phyloP scores from a whole-genome alignment of 2,329 filamentous ascomycete species.

The Incumbomyces lentus region DNA sequence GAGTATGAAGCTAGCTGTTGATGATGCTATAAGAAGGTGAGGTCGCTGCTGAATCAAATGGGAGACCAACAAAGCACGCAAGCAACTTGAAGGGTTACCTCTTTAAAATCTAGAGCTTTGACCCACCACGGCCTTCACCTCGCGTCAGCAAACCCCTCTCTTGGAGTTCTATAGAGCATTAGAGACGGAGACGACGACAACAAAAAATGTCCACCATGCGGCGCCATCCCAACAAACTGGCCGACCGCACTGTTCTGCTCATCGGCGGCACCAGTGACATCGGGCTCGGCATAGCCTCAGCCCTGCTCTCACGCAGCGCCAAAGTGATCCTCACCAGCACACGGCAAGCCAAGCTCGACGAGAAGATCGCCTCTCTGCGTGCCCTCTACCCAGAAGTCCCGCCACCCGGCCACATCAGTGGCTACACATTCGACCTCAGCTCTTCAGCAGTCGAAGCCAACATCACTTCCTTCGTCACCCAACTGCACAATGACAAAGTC shows the following conservation, averaged over 20 bases:
- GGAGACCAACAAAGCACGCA: too few relatives aligned
- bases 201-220: constrained; percentile 6
- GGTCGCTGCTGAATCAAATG: too few relatives aligned
- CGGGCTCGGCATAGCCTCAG: constrained; percentile 51
- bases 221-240: constrained; percentile 20
- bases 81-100: too few relatives aligned
- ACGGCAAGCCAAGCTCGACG: constrained; percentile 38
- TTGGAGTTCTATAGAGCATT: too few relatives aligned
- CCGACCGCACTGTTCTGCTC: constrained; percentile 39
- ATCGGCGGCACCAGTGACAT: constrained; percentile 56
- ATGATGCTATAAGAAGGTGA: too few relatives aligned
- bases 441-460: constrained; percentile 38
- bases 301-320: constrained; percentile 44
- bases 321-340: constrained; percentile 53
- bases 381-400: constrained; percentile 33
- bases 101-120: too few relatives aligned
- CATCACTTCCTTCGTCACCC: constrained; percentile 31
- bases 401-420: constrained; percentile 28
- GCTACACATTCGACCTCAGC: constrained; percentile 41
- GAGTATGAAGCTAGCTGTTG: too few relatives aligned
- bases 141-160: too few relatives aligned
- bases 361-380: constrained; percentile 37
- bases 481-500: constrained; percentile 21
- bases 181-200: too few relatives aligned
- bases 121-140: too few relatives aligned